phyloP scores from a whole-genome alignment of 805 yeast species.

The Zygoascus tannicola region DNA sequence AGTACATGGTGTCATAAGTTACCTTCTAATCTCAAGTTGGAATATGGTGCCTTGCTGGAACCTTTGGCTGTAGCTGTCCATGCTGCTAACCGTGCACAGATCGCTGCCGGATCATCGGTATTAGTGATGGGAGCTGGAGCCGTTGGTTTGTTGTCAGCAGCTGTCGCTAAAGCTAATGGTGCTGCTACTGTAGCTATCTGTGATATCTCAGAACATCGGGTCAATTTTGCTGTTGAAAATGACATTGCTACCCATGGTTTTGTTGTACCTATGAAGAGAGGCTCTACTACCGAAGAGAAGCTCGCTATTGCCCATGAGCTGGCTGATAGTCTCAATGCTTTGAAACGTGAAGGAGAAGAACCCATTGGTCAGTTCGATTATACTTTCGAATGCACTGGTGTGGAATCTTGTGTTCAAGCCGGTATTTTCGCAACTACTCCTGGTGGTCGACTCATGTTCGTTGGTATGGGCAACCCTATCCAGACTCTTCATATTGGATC shows the following conservation, averaged over 20 bases:
- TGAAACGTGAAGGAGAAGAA: conserved; percentile 21
- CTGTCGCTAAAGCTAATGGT: conserved; percentile 67
- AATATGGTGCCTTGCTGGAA: conserved; percentile 81
- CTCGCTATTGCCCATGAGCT: conserved; percentile 48
- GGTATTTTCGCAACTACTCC: conserved; percentile 54
- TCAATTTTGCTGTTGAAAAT: conserved; percentile 25
- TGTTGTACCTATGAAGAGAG: conserved; percentile 19
- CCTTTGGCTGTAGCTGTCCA: conserved; percentile 84
- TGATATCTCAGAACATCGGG: conserved; percentile 45
- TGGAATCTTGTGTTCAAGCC: conserved; percentile 60
- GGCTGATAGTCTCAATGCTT: conserved; percentile 18
- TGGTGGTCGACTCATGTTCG: conserved; percentile 73
- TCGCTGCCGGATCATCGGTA: conserved; percentile 46
- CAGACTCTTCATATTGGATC: conserved; percentile 27
- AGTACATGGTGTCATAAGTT: conserved; percentile 74
- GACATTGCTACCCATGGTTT: conserved; percentile 25
- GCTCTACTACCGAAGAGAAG: conserved; percentile 39
- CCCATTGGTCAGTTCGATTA: conserved; percentile 24
- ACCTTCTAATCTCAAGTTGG: conserved; percentile 67
- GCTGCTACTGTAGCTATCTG: conserved; percentile 53
- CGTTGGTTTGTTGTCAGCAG: conserved; percentile 58
- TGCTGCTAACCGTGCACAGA: conserved; percentile 53
- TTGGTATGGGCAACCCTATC: conserved; percentile 65
- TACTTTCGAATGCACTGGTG: conserved; percentile 80
- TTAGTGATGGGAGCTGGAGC: conserved; percentile 48